Evolutionary conservation across 345 rosid species (phyloP).

Genomic region (Eucalyptus marginata): DNA sequence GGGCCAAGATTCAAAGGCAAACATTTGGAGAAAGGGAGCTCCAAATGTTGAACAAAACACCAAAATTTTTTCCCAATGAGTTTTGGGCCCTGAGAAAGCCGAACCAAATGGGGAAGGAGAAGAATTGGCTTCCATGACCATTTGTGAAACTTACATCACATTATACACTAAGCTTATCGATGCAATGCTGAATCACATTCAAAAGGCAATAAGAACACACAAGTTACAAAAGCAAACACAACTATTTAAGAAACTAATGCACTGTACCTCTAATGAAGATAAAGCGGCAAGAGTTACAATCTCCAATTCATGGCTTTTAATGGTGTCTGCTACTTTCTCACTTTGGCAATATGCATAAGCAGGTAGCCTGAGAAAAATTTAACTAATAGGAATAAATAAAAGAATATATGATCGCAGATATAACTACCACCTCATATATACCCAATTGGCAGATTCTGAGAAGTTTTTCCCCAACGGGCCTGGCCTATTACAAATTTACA

Average conservation of each 20-base stretch:
- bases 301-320: slow-evolving; percentile 56
- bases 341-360: slow-evolving; percentile 74
- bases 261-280: slow-evolving; percentile 55
- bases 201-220: neutral
- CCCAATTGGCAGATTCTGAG: neutral
- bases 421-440: neutral
- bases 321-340: slow-evolving; percentile 36
- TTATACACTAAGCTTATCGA: neutral
- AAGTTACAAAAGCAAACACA: neutral
- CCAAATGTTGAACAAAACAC: too few relatives aligned
- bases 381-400: neutral
- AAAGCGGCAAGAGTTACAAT: slow-evolving; percentile 66
- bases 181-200: neutral
- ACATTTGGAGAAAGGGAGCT: too few relatives aligned
- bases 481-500: neutral
- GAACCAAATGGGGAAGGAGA: too few relatives aligned
- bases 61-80: too few relatives aligned
- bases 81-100: too few relatives aligned
- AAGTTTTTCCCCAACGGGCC: neutral
- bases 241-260: neutral
- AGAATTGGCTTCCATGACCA: neutral
- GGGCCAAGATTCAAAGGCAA: too few relatives aligned
- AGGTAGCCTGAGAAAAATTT: slow-evolving; percentile 43
- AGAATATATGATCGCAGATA: neutral
- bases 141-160: neutral